A percentile compares a stretch with the other conserved stretches of the same genome.
Evolutionary conservation across 192 early-diverging fungal genomes (phyloP).

Genomic region (Geranomyces michiganensis): DNA sequence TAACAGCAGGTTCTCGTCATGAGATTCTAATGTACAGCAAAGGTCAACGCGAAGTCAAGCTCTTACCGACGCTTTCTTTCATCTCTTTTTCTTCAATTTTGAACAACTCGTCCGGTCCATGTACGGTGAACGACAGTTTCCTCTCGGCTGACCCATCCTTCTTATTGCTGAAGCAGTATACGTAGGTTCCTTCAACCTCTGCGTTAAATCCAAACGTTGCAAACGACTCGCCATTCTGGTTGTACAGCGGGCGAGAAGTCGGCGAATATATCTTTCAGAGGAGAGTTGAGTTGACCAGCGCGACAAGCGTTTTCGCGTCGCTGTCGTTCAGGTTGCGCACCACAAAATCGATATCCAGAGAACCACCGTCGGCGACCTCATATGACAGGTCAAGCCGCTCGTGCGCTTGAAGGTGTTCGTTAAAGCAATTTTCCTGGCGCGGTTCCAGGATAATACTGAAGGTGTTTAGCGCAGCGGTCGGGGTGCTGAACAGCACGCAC

Average conservation of each 20-base stretch:
- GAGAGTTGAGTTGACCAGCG: too few species aligned
- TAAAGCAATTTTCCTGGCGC: constrained; percentile 59
- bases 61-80: constrained; percentile 26
- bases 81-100: constrained; percentile 28
- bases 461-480: constrained; percentile 23
- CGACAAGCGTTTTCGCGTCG: too few species aligned
- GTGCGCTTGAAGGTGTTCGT: constrained; percentile 59
- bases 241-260: constrained; percentile 28
- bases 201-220: constrained; percentile 47
- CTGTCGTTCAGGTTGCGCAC: constrained; percentile 28
- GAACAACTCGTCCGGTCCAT: constrained; percentile 28
- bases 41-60: too few species aligned
- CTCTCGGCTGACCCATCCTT: constrained; percentile 63
- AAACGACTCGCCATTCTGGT: constrained; percentile 18
- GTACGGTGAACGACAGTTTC: constrained; percentile 50
- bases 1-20: too few species aligned
- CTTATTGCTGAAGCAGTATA: constrained; percentile 78
- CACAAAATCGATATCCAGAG: constrained; percentile 71
- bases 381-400: constrained; percentile 69
- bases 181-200: constrained; percentile 58
- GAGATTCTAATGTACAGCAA: too few species aligned
- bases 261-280: constrained; percentile 32
- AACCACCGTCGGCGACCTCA: constrained; percentile 68
- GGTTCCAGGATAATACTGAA: constrained; percentile 7
- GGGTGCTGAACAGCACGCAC: neutral